Conservation (phyloP, 257 asterid species). For the Forsythia viridissima region DNA sequence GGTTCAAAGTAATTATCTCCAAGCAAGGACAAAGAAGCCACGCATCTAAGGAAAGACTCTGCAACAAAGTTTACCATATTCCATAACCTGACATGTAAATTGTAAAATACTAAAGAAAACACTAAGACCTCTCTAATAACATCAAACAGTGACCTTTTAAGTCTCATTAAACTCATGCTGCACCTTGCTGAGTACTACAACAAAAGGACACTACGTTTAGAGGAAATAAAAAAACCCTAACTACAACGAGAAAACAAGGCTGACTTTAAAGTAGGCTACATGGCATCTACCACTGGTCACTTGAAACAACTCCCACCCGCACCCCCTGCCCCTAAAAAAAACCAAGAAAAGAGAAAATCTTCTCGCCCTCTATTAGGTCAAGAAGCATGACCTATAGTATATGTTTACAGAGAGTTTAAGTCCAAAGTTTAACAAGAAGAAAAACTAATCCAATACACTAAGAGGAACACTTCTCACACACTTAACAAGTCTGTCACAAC, state of each 20-base stretch:
- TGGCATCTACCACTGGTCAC: neutral
- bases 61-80: neutral
- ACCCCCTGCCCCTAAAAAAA: neutral
- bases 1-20: neutral
- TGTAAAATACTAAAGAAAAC: constrained; percentile 2
- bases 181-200: neutral
- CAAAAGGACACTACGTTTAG: neutral
- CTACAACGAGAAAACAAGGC: neutral
- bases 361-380: neutral
- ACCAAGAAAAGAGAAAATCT: neutral
- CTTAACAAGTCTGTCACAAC: neutral
- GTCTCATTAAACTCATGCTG: neutral
- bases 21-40: constrained; percentile 6
- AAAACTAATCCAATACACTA: neutral
- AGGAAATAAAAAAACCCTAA: too few relatives aligned
- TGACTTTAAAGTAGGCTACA: neutral
- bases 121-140: neutral
- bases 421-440: neutral
- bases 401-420: neutral
- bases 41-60: neutral
- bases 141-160: neutral
- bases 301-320: neutral
- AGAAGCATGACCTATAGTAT: neutral
- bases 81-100: neutral
- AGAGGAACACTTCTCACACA: neutral